Base-by-base conservation (phyloP, 2,329 filamentous ascomycete genomes). In the Sarocladiaceae sp. region DNA sequence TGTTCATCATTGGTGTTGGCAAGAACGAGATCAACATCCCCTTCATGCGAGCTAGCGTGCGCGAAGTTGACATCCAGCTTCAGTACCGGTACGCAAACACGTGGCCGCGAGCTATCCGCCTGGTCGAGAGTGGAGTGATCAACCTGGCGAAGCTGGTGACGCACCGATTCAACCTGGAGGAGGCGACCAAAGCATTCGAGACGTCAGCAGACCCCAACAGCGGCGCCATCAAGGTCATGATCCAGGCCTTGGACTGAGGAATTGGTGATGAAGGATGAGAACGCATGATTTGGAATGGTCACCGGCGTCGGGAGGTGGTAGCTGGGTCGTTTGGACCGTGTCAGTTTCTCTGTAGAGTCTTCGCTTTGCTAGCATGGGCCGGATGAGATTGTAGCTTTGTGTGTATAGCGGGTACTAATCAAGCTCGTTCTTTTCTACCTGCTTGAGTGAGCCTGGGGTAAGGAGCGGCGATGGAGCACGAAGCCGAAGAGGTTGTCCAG, bases 11-110 rank as follows among this genome's bases (percentile, higher is more conserved):
- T 53, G 91, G 91, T 32, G 90, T 97, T 3, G 93, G 91, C 53
- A 91, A 86, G 74, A 90, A 93, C 63, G 88, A 96, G 72, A 93
- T 97, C 72, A 88, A 80, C 66, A 85, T 97, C 51, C 91, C 91
- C 21, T 97, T 97, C 65, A 96, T 96, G 91, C 73, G 88, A 43
- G 77, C 91, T 47, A 91, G 85, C 56, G 91, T 90, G 5, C 79
- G 87, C 51, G 93, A 97, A 69, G 85, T 97, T 55, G 91, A 97
- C 66, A 73, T 97, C 48, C 88, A 95, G 69, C 93, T 96, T 66
- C 91, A 97, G 71, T 97, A 97, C 72, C 80, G 93, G 49, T 97
- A 97, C 72, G 79, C 78, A 69, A 96, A 97, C 71, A 95, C 88
- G 18, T 97, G 91, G 91, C 93, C 91, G 26, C 80, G 88, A 50